A percentile compares a stretch with the other conserved stretches of the same genome.
Evolutionary conservation across 2,329 filamentous ascomycete genomes (phyloP).

Genomic region (Pseudofabraea citricarpa): DNA sequence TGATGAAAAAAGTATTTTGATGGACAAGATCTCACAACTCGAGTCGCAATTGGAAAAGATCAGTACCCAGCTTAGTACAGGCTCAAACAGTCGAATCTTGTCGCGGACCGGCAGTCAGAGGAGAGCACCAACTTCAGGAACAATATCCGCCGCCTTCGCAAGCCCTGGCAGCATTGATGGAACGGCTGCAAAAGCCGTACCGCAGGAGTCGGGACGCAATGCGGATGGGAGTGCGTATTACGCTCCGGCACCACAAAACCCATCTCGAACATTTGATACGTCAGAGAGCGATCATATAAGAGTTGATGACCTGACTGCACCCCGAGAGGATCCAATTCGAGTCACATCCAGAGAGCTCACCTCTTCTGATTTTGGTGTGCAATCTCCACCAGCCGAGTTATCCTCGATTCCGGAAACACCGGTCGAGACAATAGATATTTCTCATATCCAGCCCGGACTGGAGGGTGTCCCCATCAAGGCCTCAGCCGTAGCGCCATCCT

Average conservation of each 20-base stretch:
- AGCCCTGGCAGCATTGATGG: conserved; percentile 14
- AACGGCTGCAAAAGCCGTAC: conserved; percentile 9
- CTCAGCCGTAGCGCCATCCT: conserved; percentile 38
- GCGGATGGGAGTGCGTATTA: conserved; percentile 28
- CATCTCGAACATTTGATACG: conserved; percentile 23
- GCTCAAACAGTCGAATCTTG: neutral
- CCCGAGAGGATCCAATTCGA: conserved; percentile 21
- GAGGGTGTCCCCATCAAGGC: conserved; percentile 55
- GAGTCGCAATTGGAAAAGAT: conserved; percentile 15
- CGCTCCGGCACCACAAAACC: conserved; percentile 26
- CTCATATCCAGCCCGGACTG: conserved; percentile 52
- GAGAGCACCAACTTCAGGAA: conserved; percentile 4
- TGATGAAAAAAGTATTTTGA: conserved; percentile 20
- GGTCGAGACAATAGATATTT: conserved; percentile 46
- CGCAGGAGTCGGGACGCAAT: conserved; percentile 29
- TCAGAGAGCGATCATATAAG: conserved; percentile 17
- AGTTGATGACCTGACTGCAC: conserved; percentile 22
- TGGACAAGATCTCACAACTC: conserved; percentile 22
- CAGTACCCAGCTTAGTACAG: neutral
- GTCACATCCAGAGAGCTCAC: conserved; percentile 26
- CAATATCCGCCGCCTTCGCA: conserved; percentile 2
- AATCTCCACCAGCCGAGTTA: conserved; percentile 13
- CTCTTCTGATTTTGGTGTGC: conserved; percentile 23
- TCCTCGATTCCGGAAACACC: conserved; percentile 16
- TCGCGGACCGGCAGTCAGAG: conserved; percentile 2